Evolutionary conservation across 2,329 filamentous ascomycete species (phyloP).

Genomic region (Cladosporium sphaerospermum): DNA sequence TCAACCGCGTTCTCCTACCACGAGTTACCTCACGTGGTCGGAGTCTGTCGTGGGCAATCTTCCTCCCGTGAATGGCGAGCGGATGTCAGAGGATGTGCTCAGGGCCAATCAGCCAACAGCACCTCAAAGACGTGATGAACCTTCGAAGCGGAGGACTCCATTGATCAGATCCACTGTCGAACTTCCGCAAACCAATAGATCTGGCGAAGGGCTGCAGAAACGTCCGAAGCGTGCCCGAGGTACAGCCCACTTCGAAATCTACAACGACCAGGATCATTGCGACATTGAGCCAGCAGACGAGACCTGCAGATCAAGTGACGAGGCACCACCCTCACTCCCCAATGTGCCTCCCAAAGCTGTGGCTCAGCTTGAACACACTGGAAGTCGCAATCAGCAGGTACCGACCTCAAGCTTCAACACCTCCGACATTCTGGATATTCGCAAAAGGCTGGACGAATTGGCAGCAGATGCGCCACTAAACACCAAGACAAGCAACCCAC

Average conservation of each 20-base stretch:
- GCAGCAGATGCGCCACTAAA: neutral
- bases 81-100: too few relatives aligned
- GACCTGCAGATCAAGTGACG: too few relatives aligned
- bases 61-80: neutral
- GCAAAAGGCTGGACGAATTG: neutral
- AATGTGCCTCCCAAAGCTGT: neutral
- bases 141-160: too few relatives aligned
- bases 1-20: neutral
- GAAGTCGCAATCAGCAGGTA: neutral
- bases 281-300: too few relatives aligned
- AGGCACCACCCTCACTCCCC: neutral
- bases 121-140: too few relatives aligned
- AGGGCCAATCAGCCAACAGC: too few relatives aligned
- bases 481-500: neutral
- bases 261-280: too few relatives aligned
- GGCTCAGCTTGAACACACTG: neutral
- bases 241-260: too few relatives aligned
- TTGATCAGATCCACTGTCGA: too few relatives aligned
- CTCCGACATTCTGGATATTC: conserved; percentile 4
- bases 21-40: conserved; percentile 38
- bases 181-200: too few relatives aligned
- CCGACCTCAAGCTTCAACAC: conserved; percentile 1
- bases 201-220: too few relatives aligned
- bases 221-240: too few relatives aligned
- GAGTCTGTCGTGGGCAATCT: conserved; percentile 30